Evolutionary conservation across 768 basidiomycete genomes (phyloP), one percentile per base, ranked within the genome.

Genomic region (Lactarius sanguifluus): DNA sequence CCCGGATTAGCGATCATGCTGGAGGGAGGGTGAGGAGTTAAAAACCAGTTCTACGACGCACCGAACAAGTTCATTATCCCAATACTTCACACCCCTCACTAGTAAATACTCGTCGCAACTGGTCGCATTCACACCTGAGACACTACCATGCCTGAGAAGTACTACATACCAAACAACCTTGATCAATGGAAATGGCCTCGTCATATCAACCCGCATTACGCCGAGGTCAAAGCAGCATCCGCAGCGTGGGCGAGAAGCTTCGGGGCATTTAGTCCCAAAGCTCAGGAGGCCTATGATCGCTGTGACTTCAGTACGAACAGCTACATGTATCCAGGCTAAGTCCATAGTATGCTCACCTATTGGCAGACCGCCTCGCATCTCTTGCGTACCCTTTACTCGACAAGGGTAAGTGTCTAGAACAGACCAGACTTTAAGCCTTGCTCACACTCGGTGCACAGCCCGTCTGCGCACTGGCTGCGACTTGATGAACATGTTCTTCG

Each of bases 401-500:
- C 52, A 71, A 64, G 28, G 69, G 69, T 70, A 38, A n/a, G 69
- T 25, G 3, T 47, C 47, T 13, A 12, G 38, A 41, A 55, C 23
- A 57, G 54, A 28, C 20, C 1, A 36, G n/a, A 30, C 16, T 16
- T 32, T 36, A 16, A 4, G 16, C 25, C 25, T n/a, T 30, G 23
- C 65, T 65, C 40, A 66, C 34, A 25, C 4, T 57, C 13, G 25
- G 25, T 10, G 20, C 28, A 38, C 50, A 72, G 58, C 58, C 36
- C 64, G 72, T 32, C 1, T 71, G 63, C 62, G 69, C 56, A 69
- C 69, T 15, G 69, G 69, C n/a, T 70, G 69, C 32, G 73, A 74
- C 69, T 59, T 74, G 25, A 73, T 74, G 73, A 74, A 73, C 50
- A 69, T 68, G 67, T 70, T 73, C 52, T 73, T 73, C 64, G 64